Percentiles rank a stretch among this genome's conserved stretches.
phyloP scores from a whole-genome alignment of 1,284 basidiomycete species.

The Puccinia horiana region DNA sequence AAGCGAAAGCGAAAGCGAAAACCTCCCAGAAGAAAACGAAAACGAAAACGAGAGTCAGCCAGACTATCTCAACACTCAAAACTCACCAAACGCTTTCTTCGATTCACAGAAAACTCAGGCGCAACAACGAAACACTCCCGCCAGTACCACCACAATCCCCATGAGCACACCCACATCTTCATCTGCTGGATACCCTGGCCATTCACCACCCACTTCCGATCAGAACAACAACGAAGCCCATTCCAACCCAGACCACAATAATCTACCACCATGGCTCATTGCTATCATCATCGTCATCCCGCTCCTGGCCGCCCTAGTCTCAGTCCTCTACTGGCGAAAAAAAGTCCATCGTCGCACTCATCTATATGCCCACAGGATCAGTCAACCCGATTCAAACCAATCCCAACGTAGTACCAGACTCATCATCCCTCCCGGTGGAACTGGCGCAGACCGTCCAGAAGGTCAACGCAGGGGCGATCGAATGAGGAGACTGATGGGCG shows the following conservation, averaged over 20 bases:
- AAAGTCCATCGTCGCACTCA: neutral
- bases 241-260: neutral
- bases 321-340: slow-evolving; percentile 3
- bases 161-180: neutral
- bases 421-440: slow-evolving; percentile 25
- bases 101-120: too few species aligned
- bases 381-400: neutral
- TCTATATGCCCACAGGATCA: neutral
- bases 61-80: too few species aligned
- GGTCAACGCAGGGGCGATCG: slow-evolving; percentile 18
- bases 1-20: too few species aligned
- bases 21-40: too few species aligned
- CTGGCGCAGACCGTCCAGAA: slow-evolving; percentile 24
- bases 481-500: slow-evolving; percentile 24
- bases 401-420: neutral
- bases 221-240: neutral
- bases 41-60: too few species aligned
- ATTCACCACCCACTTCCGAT: too few species aligned
- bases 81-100: too few species aligned
- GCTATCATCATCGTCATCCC: slow-evolving; percentile 21
- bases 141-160: neutral
- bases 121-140: too few species aligned
- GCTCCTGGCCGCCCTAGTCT: neutral
- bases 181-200: neutral
- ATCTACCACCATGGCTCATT: neutral